These are phyloP conservation scores for Fomitiporia mediterranea DNA, from an alignment of 1,284 basidiomycete genomes.

Conservation along the genomic window DNA sequence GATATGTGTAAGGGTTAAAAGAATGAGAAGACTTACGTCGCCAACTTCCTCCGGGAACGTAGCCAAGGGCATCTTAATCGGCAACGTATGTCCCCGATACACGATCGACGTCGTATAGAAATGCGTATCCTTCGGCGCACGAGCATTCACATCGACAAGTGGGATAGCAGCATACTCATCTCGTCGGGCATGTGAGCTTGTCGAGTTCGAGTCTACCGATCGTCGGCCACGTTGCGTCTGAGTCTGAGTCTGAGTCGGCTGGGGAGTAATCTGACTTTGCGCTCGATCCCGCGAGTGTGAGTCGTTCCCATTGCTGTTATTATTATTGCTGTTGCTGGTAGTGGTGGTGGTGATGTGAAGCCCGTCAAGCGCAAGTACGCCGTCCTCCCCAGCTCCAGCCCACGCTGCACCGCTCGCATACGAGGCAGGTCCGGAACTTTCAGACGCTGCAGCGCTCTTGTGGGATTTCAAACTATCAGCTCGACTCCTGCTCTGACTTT, in stretches of 20 bases:
- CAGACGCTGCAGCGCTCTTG: conserved; percentile 37
- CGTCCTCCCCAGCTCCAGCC: conserved; percentile 74
- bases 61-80: conserved; percentile 82
- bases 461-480: conserved; percentile 25
- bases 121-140: conserved; percentile 82
- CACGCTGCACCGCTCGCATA: conserved; percentile 72
- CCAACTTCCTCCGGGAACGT: conserved; percentile 93
- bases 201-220: conserved; percentile 68
- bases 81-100: conserved; percentile 75
- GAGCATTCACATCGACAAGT: conserved; percentile 38
- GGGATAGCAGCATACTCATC: conserved; percentile 30
- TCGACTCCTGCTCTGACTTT: conserved; percentile 28
- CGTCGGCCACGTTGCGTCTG: conserved; percentile 45
- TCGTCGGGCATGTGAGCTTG: conserved; percentile 46
- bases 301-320: too few relatives aligned
- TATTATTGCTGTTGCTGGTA: too few relatives aligned
- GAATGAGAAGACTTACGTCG: conserved; percentile 57
- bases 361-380: conserved; percentile 33
- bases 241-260: too few relatives aligned
- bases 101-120: conserved; percentile 83
- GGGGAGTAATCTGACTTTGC: conserved; percentile 32
- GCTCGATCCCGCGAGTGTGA: conserved; percentile 24
- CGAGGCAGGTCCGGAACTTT: conserved; percentile 54
- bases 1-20: neutral
- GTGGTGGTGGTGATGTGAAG: too few relatives aligned